These are phyloP conservation scores for Ampelomyces quisqualis DNA, from an alignment of 2,329 filamentous ascomycete species.

Conservation along the genomic window DNA sequence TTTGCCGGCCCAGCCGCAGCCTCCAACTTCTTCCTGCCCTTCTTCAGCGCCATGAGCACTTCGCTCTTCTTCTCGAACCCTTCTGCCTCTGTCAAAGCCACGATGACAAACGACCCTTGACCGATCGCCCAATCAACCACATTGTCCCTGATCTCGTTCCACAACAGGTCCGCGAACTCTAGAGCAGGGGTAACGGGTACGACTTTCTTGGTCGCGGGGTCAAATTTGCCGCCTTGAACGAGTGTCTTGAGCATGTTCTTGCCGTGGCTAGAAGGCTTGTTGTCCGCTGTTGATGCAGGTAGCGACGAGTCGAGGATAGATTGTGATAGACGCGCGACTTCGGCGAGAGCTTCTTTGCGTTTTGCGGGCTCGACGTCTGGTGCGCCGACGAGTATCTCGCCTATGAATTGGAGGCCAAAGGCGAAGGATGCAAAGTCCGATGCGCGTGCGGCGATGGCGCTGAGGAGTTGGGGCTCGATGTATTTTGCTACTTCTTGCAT, in stretches of 20 bases:
- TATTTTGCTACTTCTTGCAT: slow-evolving; percentile 73
- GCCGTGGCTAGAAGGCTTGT: slow-evolving; percentile 60
- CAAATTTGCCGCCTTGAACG: slow-evolving; percentile 84
- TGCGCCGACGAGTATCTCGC: slow-evolving; percentile 75
- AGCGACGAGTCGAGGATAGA: slow-evolving; percentile 39
- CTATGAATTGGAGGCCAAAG: slow-evolving; percentile 84
- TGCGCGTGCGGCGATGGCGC: slow-evolving; percentile 69
- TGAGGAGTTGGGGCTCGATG: slow-evolving; percentile 73
- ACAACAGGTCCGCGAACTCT: slow-evolving; percentile 79
- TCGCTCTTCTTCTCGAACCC: slow-evolving; percentile 68
- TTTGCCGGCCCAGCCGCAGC: slow-evolving; percentile 57
- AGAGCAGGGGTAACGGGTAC: slow-evolving; percentile 73
- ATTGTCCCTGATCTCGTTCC: slow-evolving; percentile 72
- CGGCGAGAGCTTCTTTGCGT: slow-evolving; percentile 62
- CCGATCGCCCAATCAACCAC: slow-evolving; percentile 83
- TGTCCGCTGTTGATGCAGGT: slow-evolving; percentile 29
- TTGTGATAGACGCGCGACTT: slow-evolving; percentile 54
- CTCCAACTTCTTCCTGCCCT: slow-evolving; percentile 69
- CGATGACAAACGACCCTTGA: slow-evolving; percentile 80
- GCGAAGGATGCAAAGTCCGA: slow-evolving; percentile 69
- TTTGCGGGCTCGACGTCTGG: slow-evolving; percentile 68
- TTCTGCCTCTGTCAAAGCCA: slow-evolving; percentile 73
- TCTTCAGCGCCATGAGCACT: slow-evolving; percentile 68
- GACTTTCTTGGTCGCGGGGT: slow-evolving; percentile 68
- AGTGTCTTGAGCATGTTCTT: slow-evolving; percentile 89